Conservation (phyloP, 1,284 basidiomycete species). For the Puccinia brachypodii region DNA sequence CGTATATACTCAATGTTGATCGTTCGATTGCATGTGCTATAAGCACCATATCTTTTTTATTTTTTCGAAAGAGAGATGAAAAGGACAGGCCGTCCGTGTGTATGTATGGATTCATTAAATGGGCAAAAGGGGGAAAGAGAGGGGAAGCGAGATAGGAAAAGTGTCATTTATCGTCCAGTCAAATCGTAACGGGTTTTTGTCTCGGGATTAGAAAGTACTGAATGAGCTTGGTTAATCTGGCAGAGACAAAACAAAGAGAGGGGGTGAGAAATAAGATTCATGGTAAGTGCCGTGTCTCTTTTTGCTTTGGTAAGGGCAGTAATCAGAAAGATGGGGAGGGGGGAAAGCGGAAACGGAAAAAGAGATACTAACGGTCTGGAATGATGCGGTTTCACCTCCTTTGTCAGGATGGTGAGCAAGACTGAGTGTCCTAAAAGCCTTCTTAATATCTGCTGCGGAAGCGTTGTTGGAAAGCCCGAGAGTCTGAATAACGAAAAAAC, state of each 20-base stretch:
- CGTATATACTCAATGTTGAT: too few relatives aligned
- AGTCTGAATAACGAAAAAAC: constrained; percentile 59
- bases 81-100: too few relatives aligned
- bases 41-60: too few relatives aligned
- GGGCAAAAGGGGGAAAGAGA: too few relatives aligned
- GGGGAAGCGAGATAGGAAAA: too few relatives aligned
- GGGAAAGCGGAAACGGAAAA: not conserved
- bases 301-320: not conserved
- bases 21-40: too few relatives aligned
- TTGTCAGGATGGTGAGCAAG: constrained; percentile 16
- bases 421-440: constrained; percentile 81
- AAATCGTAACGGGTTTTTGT: not conserved
- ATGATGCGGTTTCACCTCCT: not conserved
- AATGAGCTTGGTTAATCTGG: constrained; percentile 22
- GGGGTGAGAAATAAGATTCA: not conserved
- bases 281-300: too few relatives aligned
- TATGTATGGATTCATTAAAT: too few relatives aligned
- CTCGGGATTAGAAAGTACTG: not conserved
- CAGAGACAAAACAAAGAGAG: not conserved
- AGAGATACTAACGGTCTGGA: not conserved
- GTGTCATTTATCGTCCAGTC: constrained; percentile 3
- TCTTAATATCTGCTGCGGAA: constrained; percentile 85
- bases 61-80: too few relatives aligned
- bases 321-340: not conserved
- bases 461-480: constrained; percentile 85